A percentile compares a stretch with the other conserved stretches of the same genome.
Conservation (phyloP, 345 rosid species). For the Eucalyptus erythrocorys region DNA sequence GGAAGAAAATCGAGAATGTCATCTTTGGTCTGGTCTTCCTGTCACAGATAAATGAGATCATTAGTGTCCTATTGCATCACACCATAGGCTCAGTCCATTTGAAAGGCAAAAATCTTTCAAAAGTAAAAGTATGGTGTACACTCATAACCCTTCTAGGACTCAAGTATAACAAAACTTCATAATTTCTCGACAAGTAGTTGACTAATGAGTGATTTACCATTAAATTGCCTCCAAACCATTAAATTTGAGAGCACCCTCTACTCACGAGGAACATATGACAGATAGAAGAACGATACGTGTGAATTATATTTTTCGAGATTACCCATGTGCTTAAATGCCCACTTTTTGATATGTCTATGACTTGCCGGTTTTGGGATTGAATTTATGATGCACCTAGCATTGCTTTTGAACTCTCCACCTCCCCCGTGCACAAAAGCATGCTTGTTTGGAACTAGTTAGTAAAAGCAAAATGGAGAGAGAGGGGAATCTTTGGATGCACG, state of each 20-base stretch:
- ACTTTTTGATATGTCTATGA: background rate
- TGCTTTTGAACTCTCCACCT: background rate
- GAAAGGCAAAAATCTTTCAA: background rate
- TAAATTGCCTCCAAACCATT: background rate
- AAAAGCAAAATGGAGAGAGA: background rate
- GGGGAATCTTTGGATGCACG: background rate
- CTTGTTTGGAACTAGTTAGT: background rate
- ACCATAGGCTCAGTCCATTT: background rate
- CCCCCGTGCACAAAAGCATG: background rate
- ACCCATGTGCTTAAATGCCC: background rate
- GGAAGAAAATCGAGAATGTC: slow-evolving; percentile 45
- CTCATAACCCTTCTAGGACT: background rate
- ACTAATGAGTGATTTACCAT: background rate
- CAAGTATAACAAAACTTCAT: background rate
- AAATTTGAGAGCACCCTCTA: background rate
- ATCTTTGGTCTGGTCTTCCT: slow-evolving; percentile 80
- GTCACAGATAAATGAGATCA: background rate
- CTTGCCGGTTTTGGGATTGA: background rate
- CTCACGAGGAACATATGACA: background rate
- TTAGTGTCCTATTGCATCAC: background rate
- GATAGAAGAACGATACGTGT: background rate
- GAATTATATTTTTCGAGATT: background rate
- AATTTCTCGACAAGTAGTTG: background rate
- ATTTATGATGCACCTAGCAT: background rate
- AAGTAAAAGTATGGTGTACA: background rate